Base-by-base conservation (phyloP, 257 asterid species). In the Solanum tacnaense region DNA sequence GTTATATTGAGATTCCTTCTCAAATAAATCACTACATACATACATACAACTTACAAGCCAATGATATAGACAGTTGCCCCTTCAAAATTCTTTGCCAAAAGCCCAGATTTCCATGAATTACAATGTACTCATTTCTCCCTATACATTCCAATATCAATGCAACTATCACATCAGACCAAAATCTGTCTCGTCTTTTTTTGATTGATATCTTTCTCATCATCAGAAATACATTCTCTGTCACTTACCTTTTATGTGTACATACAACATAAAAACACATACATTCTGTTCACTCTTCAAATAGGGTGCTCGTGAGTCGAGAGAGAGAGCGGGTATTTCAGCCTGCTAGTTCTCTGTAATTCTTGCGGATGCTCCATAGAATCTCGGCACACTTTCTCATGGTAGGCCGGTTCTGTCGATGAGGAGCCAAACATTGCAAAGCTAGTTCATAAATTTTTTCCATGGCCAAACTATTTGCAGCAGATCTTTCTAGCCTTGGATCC, bases 361-460 rank as follows among this genome's bases (percentile, higher is more conserved):
- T 97, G 71, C 99, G 95, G 87, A 97, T 92, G 75, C 93, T 83
- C 99, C 99, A 97, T 27, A 97, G 98, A 89, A 93, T 88, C 96
- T 97, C 98, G 0, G 93, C 98, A 27, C 99, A 96, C 88, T 92
- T 94, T 92, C 92, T 94, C 99, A 97, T 97, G 27, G 91, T 60
- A 8, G 99, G 99, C n/a, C 99, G 94, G 84, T 78, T 88, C 36
- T 86, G 91, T 84, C 99, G 91, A 89, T 89, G 91, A 38, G 98
- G 93, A 88, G 96, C 95, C 93, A 97, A 90, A 92, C 99, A 97
- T 88, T 90, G 94, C 88, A 92, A 90, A 23, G 98, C 92, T 70
- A 96, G 79, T 85, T 96, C 96, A 65, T 92, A 93, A 67, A 95
- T 94, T 89, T 92, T 97, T 88, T 96, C 99, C 89, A 93, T 46